Conservation (phyloP, 2,329 filamentous ascomycete species). For the Diaporthe humulicola region DNA sequence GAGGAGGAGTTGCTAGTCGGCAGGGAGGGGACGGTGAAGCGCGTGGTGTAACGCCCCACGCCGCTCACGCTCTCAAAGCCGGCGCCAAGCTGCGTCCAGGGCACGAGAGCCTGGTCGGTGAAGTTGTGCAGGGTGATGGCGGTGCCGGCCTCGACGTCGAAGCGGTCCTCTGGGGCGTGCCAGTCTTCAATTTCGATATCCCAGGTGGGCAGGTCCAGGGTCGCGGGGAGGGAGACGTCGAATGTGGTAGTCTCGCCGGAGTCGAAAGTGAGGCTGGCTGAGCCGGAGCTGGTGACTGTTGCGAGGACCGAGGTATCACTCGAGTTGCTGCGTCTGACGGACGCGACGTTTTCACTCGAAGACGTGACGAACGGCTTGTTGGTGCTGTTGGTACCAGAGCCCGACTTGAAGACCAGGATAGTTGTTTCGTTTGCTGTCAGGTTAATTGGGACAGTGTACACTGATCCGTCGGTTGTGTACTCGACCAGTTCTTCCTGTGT, state of each 20-base stretch:
- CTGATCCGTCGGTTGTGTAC: constrained; percentile 46
- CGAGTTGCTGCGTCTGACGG: background rate
- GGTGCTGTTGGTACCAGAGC: background rate
- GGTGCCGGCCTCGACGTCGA: constrained; percentile 28
- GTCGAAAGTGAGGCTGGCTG: constrained; percentile 14
- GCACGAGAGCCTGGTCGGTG: constrained; percentile 20
- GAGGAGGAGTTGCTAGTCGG: background rate
- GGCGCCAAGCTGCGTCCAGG: constrained; percentile 14
- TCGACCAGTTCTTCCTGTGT: constrained; percentile 36
- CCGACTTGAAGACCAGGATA: constrained; percentile 47
- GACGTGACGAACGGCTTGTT: constrained; percentile 24
- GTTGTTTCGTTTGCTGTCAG: constrained; percentile 55
- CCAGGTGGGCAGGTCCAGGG: constrained; percentile 8
- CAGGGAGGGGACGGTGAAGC: constrained; percentile 25
- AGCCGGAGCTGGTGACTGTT: constrained; percentile 27
- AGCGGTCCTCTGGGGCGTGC: constrained; percentile 27
- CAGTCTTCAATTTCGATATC: constrained; percentile 33
- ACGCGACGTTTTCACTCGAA: constrained; percentile 8
- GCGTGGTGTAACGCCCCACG: constrained; percentile 30
- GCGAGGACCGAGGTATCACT: constrained; percentile 14
- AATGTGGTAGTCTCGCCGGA: constrained; percentile 16
- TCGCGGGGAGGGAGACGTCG: constrained; percentile 5
- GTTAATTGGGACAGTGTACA: constrained; percentile 50
- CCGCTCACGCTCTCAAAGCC: constrained; percentile 34
- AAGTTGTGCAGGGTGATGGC: constrained; percentile 22